Percentiles rank a stretch among this genome's conserved stretches.
Evolutionary conservation across 192 early-diverging fungal species (phyloP).

Genomic region (Dissophora ornata): DNA sequence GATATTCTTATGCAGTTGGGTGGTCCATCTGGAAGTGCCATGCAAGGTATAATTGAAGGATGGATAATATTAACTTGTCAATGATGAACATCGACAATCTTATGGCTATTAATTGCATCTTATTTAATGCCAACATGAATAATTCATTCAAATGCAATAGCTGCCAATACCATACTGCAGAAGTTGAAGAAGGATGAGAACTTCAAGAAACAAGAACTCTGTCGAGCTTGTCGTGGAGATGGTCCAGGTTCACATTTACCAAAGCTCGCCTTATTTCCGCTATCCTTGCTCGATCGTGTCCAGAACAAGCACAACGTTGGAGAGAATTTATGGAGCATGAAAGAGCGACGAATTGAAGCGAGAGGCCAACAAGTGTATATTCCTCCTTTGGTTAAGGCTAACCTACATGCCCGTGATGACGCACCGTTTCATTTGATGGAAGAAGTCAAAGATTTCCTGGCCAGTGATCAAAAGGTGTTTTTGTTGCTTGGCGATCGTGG

Average conservation of each 20-base stretch:
- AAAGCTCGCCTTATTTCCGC: background rate
- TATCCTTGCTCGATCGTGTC: slow-evolving; percentile 1
- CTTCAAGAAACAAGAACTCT: background rate
- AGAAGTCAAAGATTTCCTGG: slow-evolving; percentile 17
- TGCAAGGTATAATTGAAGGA: background rate
- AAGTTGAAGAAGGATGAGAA: background rate
- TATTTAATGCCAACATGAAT: too few relatives aligned
- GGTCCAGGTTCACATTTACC: background rate
- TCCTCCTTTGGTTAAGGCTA: slow-evolving; percentile 20
- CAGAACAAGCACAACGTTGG: slow-evolving; percentile 2
- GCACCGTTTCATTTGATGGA: slow-evolving; percentile 2
- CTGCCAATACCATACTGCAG: background rate
- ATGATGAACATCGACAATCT: too few relatives aligned
- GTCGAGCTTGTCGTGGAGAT: background rate
- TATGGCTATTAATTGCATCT: background rate
- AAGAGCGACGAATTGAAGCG: background rate
- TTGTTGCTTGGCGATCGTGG: slow-evolving; percentile 23
- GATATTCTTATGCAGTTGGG: slow-evolving; percentile 2
- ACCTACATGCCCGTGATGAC: background rate
- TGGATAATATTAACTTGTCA: too few relatives aligned
- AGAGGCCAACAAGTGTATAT: slow-evolving; percentile 6
- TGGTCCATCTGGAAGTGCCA: background rate
- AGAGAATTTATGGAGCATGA: background rate
- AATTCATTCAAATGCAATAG: background rate
- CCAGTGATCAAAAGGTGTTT: slow-evolving; percentile 11